Percentiles rank a stretch among this genome's conserved stretches.
These are phyloP conservation scores for Magnaporthales sp. DNA, from an alignment of 2,329 filamentous ascomycete species.

Conservation along the genomic window DNA sequence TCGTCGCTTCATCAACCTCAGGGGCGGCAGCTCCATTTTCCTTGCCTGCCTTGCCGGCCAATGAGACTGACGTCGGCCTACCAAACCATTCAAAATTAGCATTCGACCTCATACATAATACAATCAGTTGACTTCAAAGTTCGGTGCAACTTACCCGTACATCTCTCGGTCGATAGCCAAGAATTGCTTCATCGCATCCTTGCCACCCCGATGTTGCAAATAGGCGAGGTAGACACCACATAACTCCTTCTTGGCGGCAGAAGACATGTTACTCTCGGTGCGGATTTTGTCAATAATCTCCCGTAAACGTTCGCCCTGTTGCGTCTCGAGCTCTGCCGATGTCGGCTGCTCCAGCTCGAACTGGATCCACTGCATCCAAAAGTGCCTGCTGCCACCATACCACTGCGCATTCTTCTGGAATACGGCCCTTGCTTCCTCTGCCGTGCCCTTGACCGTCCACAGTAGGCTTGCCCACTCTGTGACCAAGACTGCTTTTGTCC, in stretches of 20 bases:
- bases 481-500: constrained; percentile 78
- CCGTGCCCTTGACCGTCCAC: constrained; percentile 78
- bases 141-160: constrained; percentile 56
- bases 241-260: constrained; percentile 63
- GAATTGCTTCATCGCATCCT: constrained; percentile 80
- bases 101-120: constrained; percentile 6
- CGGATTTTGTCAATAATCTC: constrained; percentile 70
- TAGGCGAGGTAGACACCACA: constrained; percentile 74
- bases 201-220: constrained; percentile 71
- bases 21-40: constrained; percentile 33
- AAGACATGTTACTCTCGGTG: constrained; percentile 60
- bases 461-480: constrained; percentile 81
- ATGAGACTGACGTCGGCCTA: constrained; percentile 38
- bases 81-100: neutral
- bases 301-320: constrained; percentile 68
- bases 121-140: no score
- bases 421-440: constrained; percentile 72
- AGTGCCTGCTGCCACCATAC: constrained; percentile 76
- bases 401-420: constrained; percentile 76
- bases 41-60: constrained; percentile 32
- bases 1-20: constrained; percentile 42
- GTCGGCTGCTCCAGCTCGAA: constrained; percentile 85
- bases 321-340: constrained; percentile 50
- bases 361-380: constrained; percentile 82
- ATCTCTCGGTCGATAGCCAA: constrained; percentile 76